phyloP scores from a whole-genome alignment of 2,329 filamentous ascomycete genomes.

The Penicillium sp. region DNA sequence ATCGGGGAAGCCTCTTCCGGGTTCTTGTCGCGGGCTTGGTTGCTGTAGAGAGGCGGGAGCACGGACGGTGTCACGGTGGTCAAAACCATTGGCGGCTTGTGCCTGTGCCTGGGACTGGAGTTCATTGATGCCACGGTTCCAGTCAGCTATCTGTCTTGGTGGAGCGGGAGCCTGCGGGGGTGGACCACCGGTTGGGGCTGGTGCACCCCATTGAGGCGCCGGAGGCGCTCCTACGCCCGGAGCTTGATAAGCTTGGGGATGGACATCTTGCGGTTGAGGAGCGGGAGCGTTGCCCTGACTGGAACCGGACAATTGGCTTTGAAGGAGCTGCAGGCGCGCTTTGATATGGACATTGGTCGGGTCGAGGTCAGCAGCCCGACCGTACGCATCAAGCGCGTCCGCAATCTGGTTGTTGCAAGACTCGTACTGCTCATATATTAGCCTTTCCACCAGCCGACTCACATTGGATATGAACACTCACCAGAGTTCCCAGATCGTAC shows the following conservation, averaged over 20 bases:
- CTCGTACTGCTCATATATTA: too few relatives aligned
- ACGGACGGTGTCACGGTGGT: conserved; percentile 62
- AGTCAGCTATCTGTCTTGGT: conserved; percentile 53
- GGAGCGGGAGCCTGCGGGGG: conserved; percentile 55
- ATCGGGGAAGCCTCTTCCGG: too few relatives aligned
- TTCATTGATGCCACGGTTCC: conserved; percentile 64
- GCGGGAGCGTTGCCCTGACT: conserved; percentile 64
- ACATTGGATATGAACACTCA: too few relatives aligned
- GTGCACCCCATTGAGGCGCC: conserved; percentile 80
- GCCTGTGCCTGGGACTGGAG: conserved; percentile 53
- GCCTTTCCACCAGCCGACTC: too few relatives aligned
- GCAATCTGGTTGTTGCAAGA: conserved; percentile 98
- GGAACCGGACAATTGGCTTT: conserved; percentile 64
- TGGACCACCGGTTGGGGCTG: conserved; percentile 46
- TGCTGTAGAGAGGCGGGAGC: too few relatives aligned
- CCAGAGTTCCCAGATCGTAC: conserved; percentile 95
- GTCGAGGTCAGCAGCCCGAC: conserved; percentile 86
- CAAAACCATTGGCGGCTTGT: conserved; percentile 65
- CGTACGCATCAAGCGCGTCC: conserved; percentile 91
- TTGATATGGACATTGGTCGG: conserved; percentile 93
- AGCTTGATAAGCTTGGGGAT: conserved; percentile 85
- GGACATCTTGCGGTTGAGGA: conserved; percentile 75
- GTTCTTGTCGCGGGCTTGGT: conserved; percentile 71
- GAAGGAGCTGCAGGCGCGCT: conserved; percentile 77
- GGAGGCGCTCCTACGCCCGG: conserved; percentile 73